Evolutionary conservation across 179 eudicot species (phyloP), one percentile per base, ranked within the genome.

Genomic region (Beta lomatogona): DNA sequence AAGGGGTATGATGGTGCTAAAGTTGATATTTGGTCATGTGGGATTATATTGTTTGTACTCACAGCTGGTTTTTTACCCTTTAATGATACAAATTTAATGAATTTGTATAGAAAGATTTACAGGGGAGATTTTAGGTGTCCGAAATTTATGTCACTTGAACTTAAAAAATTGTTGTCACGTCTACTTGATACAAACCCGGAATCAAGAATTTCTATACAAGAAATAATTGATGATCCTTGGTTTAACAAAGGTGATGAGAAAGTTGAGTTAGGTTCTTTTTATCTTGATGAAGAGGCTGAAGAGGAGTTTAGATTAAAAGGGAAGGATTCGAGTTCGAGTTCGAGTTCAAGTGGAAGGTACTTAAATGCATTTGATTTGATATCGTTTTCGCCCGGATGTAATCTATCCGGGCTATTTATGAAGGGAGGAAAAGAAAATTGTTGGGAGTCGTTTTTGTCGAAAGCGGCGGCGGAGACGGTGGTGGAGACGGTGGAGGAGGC

Each of bases 311-410:
- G 0, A 78, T 28, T 5, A 70, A 59, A 10, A 15, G 46, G 15
- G 50, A 57, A 12, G 12, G 4, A 21, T 52, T 48, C 54, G 80
- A 82, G 77, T 3, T 77, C 83, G 5, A 82, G 81, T 5, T 54
- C 4, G 41, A 45, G 16, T 12, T 65, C 16, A 11, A 73, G 11
- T n/a, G 60, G 15, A 12, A 75, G 87, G 73, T 86, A 19, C 60
- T 60, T 88, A 54, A 88, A 88, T 64, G 90, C 90, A 5, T 88
- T 88, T 52, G 90, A 88, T 84, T 75, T 88, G 73, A 88, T 88
- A 2, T 84, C 86, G 41, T 80, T 75, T 53, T 88, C 90, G 5
- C 80, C 87, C 1, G 90, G 90, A 19, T 86, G 84, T 64, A 84
- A 80, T 54, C n/a, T 84, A 6, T 78, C 90, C 12, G 87, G 90